Percentiles rank a stretch among this genome's conserved stretches.
Conservation (phyloP, 2,329 filamentous ascomycete species). For the Metarhizium album region DNA sequence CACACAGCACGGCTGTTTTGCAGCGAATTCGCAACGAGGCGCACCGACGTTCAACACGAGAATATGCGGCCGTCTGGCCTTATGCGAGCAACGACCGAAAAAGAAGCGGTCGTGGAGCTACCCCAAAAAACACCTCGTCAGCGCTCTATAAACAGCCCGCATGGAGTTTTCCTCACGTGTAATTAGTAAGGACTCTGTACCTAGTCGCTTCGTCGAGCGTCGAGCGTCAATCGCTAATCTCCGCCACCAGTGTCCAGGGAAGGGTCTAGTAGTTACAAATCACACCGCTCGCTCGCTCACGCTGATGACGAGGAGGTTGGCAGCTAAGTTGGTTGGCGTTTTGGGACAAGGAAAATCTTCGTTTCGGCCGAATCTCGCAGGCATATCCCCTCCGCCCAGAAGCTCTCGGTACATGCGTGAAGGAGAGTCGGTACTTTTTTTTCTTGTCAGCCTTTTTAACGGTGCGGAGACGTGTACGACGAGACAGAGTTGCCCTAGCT, state of each 20-base stretch:
- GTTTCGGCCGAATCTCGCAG: not conserved
- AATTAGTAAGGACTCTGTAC: not conserved
- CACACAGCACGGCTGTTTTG: not conserved
- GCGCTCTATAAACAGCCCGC: not conserved
- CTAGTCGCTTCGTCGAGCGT: too few relatives aligned
- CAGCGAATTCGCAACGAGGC: not conserved
- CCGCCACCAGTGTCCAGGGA: not conserved
- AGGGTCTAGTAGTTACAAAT: not conserved
- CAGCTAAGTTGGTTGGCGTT: not conserved
- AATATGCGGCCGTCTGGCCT: not conserved
- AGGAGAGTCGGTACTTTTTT: too few relatives aligned
- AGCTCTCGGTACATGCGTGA: not conserved
- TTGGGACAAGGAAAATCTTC: not conserved
- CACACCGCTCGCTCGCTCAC: not conserved
- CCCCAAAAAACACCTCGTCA: not conserved
- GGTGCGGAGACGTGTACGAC: not conserved
- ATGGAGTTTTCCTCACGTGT: not conserved
- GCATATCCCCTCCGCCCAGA: not conserved
- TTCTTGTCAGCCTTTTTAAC: not conserved
- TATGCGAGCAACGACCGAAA: not conserved
- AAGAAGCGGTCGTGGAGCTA: not conserved
- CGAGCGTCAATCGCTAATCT: not conserved
- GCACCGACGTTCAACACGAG: not conserved
- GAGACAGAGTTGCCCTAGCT: not conserved
- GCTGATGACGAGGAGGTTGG: not conserved